Evolutionary conservation across 352 stramenopile species (phyloP).

Genomic region (Phytophthora multivora): DNA sequence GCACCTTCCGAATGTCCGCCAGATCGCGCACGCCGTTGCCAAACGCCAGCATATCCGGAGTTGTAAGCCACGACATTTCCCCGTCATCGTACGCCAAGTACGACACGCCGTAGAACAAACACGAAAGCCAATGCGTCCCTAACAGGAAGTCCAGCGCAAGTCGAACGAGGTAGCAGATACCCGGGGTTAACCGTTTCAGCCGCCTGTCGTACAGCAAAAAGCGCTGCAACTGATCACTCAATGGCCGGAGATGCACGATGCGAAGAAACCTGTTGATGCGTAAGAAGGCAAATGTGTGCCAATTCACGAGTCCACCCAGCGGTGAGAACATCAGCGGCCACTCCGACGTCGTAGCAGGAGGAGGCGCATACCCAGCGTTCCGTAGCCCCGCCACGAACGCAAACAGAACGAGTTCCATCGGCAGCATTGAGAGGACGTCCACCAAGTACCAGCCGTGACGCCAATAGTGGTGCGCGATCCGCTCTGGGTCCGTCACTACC

Average conservation of each 20-base stretch:
- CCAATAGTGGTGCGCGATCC: constrained; percentile 56
- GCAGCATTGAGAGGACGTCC: constrained; percentile 53
- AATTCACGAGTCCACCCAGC: constrained; percentile 37
- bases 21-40: constrained; percentile 29
- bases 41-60: constrained; percentile 63
- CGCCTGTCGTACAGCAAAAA: constrained; percentile 59
- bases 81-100: constrained; percentile 48
- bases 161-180: constrained; percentile 46
- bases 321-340: constrained; percentile 20
- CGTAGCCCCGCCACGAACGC: constrained; percentile 20
- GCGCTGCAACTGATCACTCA: constrained; percentile 53
- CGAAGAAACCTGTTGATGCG: constrained; percentile 62
- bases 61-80: constrained; percentile 57
- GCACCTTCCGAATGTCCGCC: constrained; percentile 38
- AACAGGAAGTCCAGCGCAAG: constrained; percentile 56
- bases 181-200: constrained; percentile 25
- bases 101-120: constrained; percentile 57
- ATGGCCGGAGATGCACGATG: constrained; percentile 46
- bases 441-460: constrained; percentile 48
- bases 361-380: constrained; percentile 18
- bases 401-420: constrained; percentile 53
- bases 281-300: constrained; percentile 53
- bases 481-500: constrained; percentile 38
- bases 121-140: constrained; percentile 62
- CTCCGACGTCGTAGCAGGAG: constrained; percentile 27